Conservation (phyloP, 2,329 filamentous ascomycete species). For the Endocalyx cinctus region DNA sequence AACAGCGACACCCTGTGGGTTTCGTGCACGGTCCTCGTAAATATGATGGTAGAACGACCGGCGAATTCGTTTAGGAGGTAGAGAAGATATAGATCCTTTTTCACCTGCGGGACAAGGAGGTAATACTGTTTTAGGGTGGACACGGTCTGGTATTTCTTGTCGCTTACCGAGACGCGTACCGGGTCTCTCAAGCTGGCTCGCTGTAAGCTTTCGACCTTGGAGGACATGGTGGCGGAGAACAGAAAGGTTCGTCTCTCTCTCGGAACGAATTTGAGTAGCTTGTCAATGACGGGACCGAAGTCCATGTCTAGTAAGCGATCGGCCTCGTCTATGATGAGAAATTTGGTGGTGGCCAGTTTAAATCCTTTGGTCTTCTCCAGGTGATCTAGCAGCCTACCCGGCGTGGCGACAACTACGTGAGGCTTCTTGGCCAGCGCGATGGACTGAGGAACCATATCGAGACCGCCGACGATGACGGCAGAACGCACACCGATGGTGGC, state of each 20-base stretch:
- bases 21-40: constrained; percentile 88
- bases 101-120: constrained; percentile 76
- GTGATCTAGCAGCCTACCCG: constrained; percentile 84
- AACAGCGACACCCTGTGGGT: constrained; percentile 81
- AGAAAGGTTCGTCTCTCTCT: constrained; percentile 76
- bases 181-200: constrained; percentile 84
- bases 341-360: constrained; percentile 74
- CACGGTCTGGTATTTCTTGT: constrained; percentile 86
- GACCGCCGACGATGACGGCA: constrained; percentile 82
- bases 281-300: constrained; percentile 88
- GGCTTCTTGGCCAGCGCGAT: constrained; percentile 95
- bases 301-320: constrained; percentile 90
- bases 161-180: constrained; percentile 74
- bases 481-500: constrained; percentile 83
- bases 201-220: constrained; percentile 88
- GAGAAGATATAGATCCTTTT: constrained; percentile 88
- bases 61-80: constrained; percentile 80
- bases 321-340: constrained; percentile 92
- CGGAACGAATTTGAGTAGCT: constrained; percentile 85
- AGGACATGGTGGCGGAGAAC: constrained; percentile 91
- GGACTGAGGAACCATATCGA: constrained; percentile 91
- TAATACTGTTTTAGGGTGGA: constrained; percentile 83
- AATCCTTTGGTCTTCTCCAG: constrained; percentile 97
- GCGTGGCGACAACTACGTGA: constrained; percentile 89
- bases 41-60: constrained; percentile 85